Evolutionary conservation across 495 filamentous ascomycete species (phyloP), one percentile per base, ranked within the genome.

Genomic region (Neurospora sp.): DNA sequence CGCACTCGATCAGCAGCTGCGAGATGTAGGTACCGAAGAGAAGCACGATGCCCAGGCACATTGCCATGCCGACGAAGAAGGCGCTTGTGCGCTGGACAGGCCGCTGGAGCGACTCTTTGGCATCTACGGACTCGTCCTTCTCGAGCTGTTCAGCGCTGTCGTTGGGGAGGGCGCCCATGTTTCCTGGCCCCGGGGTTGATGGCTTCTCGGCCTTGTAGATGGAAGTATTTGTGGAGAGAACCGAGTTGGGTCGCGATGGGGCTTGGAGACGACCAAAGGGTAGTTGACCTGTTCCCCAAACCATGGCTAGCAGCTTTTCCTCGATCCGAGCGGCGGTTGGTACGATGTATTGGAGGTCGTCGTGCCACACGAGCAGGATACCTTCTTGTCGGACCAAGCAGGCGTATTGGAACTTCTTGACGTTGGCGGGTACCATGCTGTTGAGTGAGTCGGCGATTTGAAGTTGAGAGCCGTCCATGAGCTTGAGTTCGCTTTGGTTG

Each of bases 341-440:
- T 31, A 92, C 84, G 28, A 92, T 82, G 73, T 92, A 86, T 42
- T 87, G 81, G 5, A 90, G 83, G 66, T 92, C 90, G 71, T 92
- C 90, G 71, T 92, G 91, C 90, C 90, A 92, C 5, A 92, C 89
- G 1, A 92, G 84, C 6, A 92, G 80, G n/a, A 92, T 76, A 5
- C 83, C 82, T 66, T 90, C 89, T 24, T 84, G 85, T 21, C 88
- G 88, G 42, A 92, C 85, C 75, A 92, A 90, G 70, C 90, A 90
- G 40, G 90, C 91, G 59, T 90, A 92, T 74, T 92, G 90, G 78
- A 90, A 86, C 76, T 90, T 92, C 70, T 88, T 83, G 28, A 89
- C 89, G 54, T 85, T 81, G 11, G 88, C 82, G 31, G 59, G 21
- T 24, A 70, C 62, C 70, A 92, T 82, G 76, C 89, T 87, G 13